phyloP scores from a whole-genome alignment of 1,284 basidiomycete species.

The Neonothopanus nambi region DNA sequence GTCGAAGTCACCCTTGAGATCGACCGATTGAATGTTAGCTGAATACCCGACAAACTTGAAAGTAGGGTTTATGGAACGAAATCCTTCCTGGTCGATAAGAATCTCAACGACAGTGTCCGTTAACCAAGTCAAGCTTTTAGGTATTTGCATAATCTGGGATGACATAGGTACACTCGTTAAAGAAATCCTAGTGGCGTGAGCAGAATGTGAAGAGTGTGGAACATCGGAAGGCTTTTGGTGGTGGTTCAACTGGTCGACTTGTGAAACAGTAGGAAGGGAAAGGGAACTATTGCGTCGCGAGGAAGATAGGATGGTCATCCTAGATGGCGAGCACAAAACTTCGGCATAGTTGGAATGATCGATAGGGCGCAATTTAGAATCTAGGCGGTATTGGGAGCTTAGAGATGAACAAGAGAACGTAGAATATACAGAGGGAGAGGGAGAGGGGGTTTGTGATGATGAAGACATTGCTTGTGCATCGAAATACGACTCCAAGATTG shows the following conservation, averaged over 20 bases:
- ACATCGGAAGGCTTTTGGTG: not conserved
- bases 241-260: not conserved
- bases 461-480: too few relatives aligned
- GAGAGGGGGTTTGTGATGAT: slow-evolving; percentile 1
- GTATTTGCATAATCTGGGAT: slow-evolving; percentile 28
- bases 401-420: slow-evolving; percentile 4
- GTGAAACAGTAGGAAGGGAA: slow-evolving; percentile 7
- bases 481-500: too few relatives aligned
- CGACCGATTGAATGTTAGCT: slow-evolving; percentile 32
- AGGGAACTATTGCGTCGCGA: not conserved
- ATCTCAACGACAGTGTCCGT: slow-evolving; percentile 56
- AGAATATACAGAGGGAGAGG: slow-evolving; percentile 15
- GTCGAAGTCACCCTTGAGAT: slow-evolving; percentile 27
- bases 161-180: not conserved
- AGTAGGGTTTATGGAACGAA: slow-evolving; percentile 56
- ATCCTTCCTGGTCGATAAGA: slow-evolving; percentile 80
- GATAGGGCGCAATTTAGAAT: not conserved
- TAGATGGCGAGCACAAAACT: slow-evolving; percentile 6
- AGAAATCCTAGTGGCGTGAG: not conserved
- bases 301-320: not conserved
- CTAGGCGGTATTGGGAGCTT: not conserved
- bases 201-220: not conserved
- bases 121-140: slow-evolving; percentile 50
- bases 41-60: slow-evolving; percentile 60
- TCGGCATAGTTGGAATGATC: slow-evolving; percentile 6